Evolutionary conservation across 257 asterid species (phyloP).

Genomic region (Solanum arcanum): DNA sequence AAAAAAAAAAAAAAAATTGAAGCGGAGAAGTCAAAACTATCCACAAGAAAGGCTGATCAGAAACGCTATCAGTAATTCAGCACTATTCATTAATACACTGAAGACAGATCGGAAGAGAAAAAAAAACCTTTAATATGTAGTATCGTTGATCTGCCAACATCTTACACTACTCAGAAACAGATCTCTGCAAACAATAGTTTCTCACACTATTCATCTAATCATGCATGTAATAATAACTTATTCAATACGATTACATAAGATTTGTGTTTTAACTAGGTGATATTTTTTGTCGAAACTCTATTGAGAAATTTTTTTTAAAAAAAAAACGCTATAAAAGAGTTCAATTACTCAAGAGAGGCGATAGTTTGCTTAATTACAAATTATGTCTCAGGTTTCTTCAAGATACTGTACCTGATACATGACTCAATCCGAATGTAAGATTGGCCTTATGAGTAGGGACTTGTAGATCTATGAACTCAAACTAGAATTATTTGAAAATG

Average conservation of each 20-base stretch:
- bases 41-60: background rate
- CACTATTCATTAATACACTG: background rate
- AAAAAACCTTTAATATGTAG: background rate
- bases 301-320: no score
- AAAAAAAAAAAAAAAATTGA: no score
- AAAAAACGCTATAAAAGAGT: no score
- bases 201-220: background rate
- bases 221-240: no score
- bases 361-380: no score
- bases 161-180: background rate
- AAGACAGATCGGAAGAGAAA: background rate
- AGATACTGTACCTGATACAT: no score
- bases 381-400: no score
- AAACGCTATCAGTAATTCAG: background rate
- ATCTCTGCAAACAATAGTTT: background rate
- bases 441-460: no score
- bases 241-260: no score
- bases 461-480: background rate
- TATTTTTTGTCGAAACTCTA: background rate
- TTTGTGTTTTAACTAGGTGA: no score
- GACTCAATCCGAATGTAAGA: no score
- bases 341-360: no score
- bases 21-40: background rate
- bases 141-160: background rate
- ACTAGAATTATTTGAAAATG: background rate